Conservation (phyloP, 2,329 filamentous ascomycete species). For the Tolypocladium guangdongense region DNA sequence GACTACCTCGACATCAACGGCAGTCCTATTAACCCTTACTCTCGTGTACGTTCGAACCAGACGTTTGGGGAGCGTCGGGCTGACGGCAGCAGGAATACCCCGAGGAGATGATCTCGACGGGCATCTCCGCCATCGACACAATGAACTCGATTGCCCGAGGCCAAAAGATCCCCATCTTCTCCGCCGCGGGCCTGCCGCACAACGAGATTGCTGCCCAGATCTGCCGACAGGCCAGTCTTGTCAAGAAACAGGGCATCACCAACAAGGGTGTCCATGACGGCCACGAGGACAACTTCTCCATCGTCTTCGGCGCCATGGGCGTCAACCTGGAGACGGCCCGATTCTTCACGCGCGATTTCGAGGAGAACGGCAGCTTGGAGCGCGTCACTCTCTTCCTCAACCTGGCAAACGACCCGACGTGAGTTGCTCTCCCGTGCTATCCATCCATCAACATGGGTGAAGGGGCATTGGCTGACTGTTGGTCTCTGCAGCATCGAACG, state of each 20-base stretch:
- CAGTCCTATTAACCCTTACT: conserved; percentile 96
- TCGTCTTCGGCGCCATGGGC: conserved; percentile 99
- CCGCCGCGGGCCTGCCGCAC: conserved; percentile 92
- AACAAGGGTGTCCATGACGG: conserved; percentile 95
- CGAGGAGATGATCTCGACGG: conserved; percentile 99
- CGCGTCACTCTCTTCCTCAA: conserved; percentile 96
- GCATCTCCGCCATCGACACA: conserved; percentile 97
- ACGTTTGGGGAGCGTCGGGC: neutral
- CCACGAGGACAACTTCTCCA: conserved; percentile 98
- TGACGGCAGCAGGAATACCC: conserved; percentile 66
- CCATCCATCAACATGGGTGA: neutral
- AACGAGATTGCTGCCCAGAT: conserved; percentile 99
- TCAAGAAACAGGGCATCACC: conserved; percentile 63
- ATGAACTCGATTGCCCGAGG: conserved; percentile 98
- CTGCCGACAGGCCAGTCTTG: conserved; percentile 90
- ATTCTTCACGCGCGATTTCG: conserved; percentile 97
- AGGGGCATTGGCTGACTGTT: neutral
- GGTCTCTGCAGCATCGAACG: conserved; percentile 72
- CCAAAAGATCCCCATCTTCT: conserved; percentile 99
- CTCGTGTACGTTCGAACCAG: conserved; percentile 49
- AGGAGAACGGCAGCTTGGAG: conserved; percentile 98
- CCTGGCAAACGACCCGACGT: conserved; percentile 98
- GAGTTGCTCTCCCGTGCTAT: conserved; percentile 24
- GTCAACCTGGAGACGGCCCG: conserved; percentile 98
- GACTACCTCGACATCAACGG: conserved; percentile 99